Percentiles rank a stretch among this genome's conserved stretches.
These are phyloP conservation scores for Mycena polygramma DNA, from an alignment of 768 basidiomycete species.

Conservation along the genomic window DNA sequence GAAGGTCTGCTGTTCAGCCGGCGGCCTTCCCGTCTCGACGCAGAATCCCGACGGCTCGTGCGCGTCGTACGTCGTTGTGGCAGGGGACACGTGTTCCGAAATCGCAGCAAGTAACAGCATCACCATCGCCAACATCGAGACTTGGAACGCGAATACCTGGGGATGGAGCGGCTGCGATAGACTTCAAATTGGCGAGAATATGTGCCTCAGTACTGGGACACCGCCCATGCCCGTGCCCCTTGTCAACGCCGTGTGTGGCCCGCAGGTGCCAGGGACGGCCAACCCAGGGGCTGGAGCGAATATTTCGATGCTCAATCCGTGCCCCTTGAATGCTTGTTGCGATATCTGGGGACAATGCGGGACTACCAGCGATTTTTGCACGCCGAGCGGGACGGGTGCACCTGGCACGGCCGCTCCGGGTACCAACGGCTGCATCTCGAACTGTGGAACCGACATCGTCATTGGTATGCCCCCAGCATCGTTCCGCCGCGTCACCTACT, in stretches of 20 bases:
- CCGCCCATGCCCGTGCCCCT: conserved; percentile 11
- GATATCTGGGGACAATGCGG: conserved; percentile 26
- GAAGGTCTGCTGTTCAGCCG: conserved; percentile 10
- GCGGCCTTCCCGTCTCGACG: not conserved
- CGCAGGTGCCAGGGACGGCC: conserved; percentile 8
- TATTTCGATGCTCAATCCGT: not conserved
- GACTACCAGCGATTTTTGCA: conserved; percentile 19
- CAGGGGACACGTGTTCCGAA: not conserved
- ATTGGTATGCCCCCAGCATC: no score
- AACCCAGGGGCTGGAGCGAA: not conserved
- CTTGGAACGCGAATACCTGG: conserved; percentile 8
- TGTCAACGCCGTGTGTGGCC: conserved; percentile 3
- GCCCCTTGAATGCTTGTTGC: conserved; percentile 10
- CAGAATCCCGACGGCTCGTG: conserved; percentile 8
- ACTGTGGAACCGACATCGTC: conserved; percentile 10
- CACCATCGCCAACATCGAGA: not conserved
- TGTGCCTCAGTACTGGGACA: conserved; percentile 7
- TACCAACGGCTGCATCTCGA: conserved; percentile 11
- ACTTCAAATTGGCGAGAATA: not conserved
- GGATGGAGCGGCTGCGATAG: conserved; percentile 5
- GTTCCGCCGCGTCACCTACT: conserved; percentile 5
- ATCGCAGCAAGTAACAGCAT: not conserved
- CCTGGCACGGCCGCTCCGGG: conserved; percentile 14
- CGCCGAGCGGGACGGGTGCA: conserved; percentile 3
- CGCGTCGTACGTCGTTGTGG: not conserved